Percentiles rank a stretch among this genome's conserved stretches.
Evolutionary conservation across 2,329 filamentous ascomycete species (phyloP).

Genomic region (Capronia americana): DNA sequence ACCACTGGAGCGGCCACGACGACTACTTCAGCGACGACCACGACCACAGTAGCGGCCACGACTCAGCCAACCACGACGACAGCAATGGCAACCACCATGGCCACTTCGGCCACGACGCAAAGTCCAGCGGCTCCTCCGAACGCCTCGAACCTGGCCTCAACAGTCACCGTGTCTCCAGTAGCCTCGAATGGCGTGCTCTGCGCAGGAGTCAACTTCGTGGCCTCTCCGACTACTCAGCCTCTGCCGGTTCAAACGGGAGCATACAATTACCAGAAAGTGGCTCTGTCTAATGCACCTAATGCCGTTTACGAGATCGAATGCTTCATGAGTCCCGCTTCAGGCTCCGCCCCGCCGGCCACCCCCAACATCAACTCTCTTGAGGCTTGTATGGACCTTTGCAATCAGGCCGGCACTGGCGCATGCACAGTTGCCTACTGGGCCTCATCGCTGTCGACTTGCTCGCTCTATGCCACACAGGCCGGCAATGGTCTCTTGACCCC

Average conservation of each 20-base stretch:
- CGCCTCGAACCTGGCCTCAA: slow-evolving; percentile 10
- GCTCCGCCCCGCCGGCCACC: neutral
- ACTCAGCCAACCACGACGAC: slow-evolving; percentile 13
- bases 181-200: slow-evolving; percentile 17
- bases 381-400: slow-evolving; percentile 24
- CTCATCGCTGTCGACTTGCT: neutral
- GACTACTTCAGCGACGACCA: neutral
- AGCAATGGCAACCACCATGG: slow-evolving; percentile 8
- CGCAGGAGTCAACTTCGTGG: slow-evolving; percentile 16
- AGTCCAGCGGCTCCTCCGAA: slow-evolving; percentile 15
- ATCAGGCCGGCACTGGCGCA: neutral
- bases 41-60: slow-evolving; percentile 10
- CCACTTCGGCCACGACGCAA: slow-evolving; percentile 24
- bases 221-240: slow-evolving; percentile 5
- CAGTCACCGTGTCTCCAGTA: neutral
- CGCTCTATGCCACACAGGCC: slow-evolving; percentile 3
- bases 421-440: slow-evolving; percentile 22
- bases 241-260: slow-evolving; percentile 19
- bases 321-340: slow-evolving; percentile 15
- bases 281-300: slow-evolving; percentile 16
- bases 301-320: slow-evolving; percentile 31
- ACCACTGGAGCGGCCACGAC: slow-evolving; percentile 10
- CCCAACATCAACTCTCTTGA: slow-evolving; percentile 20
- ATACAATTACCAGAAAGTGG: slow-evolving; percentile 33
- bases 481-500: slow-evolving; percentile 16